A percentile compares a stretch with the other conserved stretches of the same genome.
These are phyloP conservation scores for Paramecium primaurelia DNA, from an alignment of 73 alveolate species.

Conservation along the genomic window DNA sequence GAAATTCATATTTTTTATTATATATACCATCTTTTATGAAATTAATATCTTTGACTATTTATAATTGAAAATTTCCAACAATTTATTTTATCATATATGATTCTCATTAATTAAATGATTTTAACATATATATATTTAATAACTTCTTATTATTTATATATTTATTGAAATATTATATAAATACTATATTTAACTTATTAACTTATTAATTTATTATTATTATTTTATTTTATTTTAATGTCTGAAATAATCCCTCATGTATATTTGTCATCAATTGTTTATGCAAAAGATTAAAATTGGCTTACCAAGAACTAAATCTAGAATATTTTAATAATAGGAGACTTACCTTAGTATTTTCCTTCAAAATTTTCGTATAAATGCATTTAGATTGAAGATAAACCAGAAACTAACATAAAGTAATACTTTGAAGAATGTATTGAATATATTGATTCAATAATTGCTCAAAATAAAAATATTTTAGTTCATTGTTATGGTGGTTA, in stretches of 20 bases:
- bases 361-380: conserved; percentile 44
- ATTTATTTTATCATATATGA: not conserved
- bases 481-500: conserved; percentile 79
- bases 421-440: conserved; percentile 60
- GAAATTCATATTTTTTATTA: no score
- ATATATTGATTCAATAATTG: conserved; percentile 32
- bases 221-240: not conserved
- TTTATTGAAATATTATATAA: not conserved
- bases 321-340: conserved; percentile 49
- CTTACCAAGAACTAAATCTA: not conserved
- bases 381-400: conserved; percentile 50
- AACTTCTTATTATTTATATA: not conserved
- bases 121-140: not conserved
- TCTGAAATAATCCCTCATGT: conserved; percentile 13
- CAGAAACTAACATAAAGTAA: conserved; percentile 12
- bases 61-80: not conserved
- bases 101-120: not conserved
- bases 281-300: conserved; percentile 44
- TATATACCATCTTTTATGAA: not conserved
- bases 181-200: not conserved
- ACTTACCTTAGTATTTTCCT: conserved; percentile 31
- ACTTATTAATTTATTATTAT: not conserved
- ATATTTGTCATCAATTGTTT: conserved; percentile 20
- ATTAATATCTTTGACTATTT: not conserved
- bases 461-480: conserved; percentile 42